Base-by-base conservation (phyloP, 768 basidiomycete species). In the Solioccasus polychromus region DNA sequence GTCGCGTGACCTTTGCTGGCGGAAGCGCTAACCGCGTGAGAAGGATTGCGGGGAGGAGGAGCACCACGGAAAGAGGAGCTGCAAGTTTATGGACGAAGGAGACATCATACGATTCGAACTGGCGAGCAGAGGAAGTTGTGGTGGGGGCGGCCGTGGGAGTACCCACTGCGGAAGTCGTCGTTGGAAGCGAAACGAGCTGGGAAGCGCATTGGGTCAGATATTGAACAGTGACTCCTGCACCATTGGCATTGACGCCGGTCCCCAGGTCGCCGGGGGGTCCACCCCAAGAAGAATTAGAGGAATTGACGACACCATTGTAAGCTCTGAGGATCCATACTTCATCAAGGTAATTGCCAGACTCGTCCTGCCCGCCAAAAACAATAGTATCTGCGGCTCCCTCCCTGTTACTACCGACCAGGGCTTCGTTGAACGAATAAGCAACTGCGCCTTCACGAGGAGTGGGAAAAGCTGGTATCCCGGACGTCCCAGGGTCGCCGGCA, bases 251-350 rank as follows among this genome's bases (percentile, higher is more conserved):
- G 37, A 80, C 44, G 22, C 89, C 88, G 1, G 77, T 75, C 61
- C 77, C 70, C 31, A 91, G 73, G 24, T 64, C 52, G 1, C 88
- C 89, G 47, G 76, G 63, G 5, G 85, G 82, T 54, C 75, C 89
- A 12, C 83, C 83, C 86, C 85, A 88, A 7, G 64, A 66, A 45
- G 73, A 64, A 39, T 73, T 71, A 2, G 80, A 74, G n/a, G 74
- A 52, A n/a, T 76, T 75, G 44, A 87, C 58, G 25, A 73, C 63
- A n/a, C 73, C 83, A 49, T 75, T 72, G 63, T 90, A 91, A 4
- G 85, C 77, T 42, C 89, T 72, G 49, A 92, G 71, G 8, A 92
- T 61, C 89, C 89, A 92, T 10, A 92, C 58, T 45, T 92, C 89
- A 31, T 80, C 76, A 4, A 89, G 71, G 58, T 86, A 82, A 20